These are phyloP conservation scores for Metschnikowia cubensis DNA, from an alignment of 805 yeast species.

Conservation along the genomic window DNA sequence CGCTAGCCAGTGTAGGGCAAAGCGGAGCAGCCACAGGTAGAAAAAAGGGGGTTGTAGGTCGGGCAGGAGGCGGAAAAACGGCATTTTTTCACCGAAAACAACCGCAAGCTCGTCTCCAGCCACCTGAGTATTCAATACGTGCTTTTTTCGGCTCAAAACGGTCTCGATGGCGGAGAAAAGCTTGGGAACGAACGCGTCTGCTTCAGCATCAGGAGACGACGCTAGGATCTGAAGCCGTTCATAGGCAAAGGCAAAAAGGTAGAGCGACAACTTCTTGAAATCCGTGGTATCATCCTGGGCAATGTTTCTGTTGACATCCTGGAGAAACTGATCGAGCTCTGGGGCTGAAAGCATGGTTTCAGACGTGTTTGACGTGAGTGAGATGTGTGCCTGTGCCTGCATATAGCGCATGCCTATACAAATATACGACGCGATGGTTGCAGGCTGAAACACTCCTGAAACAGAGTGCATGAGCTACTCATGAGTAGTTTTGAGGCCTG, in stretches of 20 bases:
- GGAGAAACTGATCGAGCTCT: conserved; percentile 31
- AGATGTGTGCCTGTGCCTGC: neutral
- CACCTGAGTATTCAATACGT: conserved; percentile 23
- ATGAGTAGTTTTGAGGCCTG: too few species aligned
- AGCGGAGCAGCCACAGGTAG: conserved; percentile 30
- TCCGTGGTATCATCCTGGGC: conserved; percentile 27
- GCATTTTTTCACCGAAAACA: neutral
- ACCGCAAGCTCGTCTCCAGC: conserved; percentile 12
- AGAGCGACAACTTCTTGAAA: conserved; percentile 32
- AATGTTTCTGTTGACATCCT: conserved; percentile 32
- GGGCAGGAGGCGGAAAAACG: neutral
- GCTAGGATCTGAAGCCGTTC: conserved; percentile 17
- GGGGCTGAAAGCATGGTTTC: conserved; percentile 20
- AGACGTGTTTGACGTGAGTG: conserved; percentile 9
- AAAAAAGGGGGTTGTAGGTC: conserved; percentile 13
- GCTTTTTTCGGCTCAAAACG: conserved; percentile 30
- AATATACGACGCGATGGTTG: too few species aligned
- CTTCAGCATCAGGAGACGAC: conserved; percentile 3
- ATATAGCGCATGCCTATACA: neutral
- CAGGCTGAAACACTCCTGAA: too few species aligned
- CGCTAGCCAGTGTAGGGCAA: conserved; percentile 26
- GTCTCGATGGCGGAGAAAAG: conserved; percentile 30
- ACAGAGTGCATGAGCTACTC: too few species aligned
- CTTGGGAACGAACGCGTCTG: conserved; percentile 17
- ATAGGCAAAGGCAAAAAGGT: conserved; percentile 31